Base-by-base conservation (phyloP, 441 rosid genomes). In the Adansonia gregorii region DNA sequence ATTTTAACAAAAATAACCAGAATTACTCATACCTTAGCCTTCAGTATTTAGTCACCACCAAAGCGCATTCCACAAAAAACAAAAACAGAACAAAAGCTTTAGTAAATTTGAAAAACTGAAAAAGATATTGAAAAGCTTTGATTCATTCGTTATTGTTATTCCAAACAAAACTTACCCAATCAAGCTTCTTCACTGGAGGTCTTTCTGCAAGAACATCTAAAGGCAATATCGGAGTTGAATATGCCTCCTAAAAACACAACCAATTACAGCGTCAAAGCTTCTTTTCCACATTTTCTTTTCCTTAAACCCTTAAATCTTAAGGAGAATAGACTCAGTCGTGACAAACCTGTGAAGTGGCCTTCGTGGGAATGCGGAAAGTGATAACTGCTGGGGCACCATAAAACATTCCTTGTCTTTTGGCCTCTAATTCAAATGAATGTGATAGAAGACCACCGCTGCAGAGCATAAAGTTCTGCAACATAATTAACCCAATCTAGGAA, bases 301-400 rank as follows among this genome's bases (percentile, higher is more conserved):
- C 49, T 27, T 64, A 24, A 24, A 3, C 12, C 27, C n/a, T 63
- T 48, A 52, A 2, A 17, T 9, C 12, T 27, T 8, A 20, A 51
- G 14, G 19, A 22, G 64, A 52, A 49, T 48, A 48, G 14, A 49
- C 49, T 22, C 60, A 8, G 12, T 31, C 4, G 8, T 4, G 19
- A n/a, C 48, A 68, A 80, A 95, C 99, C 99, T 94, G 99, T 11
- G 88, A 82, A 83, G 91, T 89, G 58, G 93, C 72, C 86, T 95
- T 93, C 3, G 97, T 89, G 31, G 99, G 97, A 74, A 94, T 78
- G 15, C 97, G 98, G 93, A 95, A 95, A 74, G 90, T 95, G 80
- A 95, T 80, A 0, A 90, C 78, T 31, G 99, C 97, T n/a, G 97
- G 98, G 66, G 91, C 88, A 76, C 97, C 95, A 11, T 86, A 86